phyloP scores from a whole-genome alignment of 2,329 filamentous ascomycete genomes.

The Hypoxylon sp. region DNA sequence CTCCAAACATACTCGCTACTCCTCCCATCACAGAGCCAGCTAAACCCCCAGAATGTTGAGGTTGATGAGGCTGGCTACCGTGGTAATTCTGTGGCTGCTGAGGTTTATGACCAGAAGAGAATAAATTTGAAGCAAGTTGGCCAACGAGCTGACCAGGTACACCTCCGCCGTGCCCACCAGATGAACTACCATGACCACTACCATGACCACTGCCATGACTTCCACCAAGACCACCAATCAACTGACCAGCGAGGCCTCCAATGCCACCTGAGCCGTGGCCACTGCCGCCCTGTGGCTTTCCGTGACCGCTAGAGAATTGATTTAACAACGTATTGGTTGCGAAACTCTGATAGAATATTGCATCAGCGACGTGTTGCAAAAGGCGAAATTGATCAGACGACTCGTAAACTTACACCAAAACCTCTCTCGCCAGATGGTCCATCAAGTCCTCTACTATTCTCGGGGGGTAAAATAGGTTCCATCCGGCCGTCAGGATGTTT shows the following conservation, averaged over 20 bases:
- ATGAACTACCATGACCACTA: slow-evolving; percentile 48
- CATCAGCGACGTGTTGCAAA: slow-evolving; percentile 49
- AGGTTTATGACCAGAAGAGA: slow-evolving; percentile 66
- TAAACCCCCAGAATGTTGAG: slow-evolving; percentile 63
- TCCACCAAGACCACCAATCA: slow-evolving; percentile 54
- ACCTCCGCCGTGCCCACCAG: slow-evolving; percentile 48
- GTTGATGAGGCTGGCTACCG: slow-evolving; percentile 60
- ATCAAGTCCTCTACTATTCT: slow-evolving; percentile 65
- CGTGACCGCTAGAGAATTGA: slow-evolving; percentile 62
- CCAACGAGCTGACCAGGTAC: slow-evolving; percentile 68
- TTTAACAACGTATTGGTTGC: slow-evolving; percentile 71
- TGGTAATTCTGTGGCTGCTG: slow-evolving; percentile 65
- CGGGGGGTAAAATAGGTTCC: slow-evolving; percentile 69
- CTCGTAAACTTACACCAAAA: slow-evolving; percentile 70
- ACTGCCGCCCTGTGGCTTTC: slow-evolving; percentile 58
- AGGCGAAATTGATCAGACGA: slow-evolving; percentile 25
- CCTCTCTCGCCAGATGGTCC: slow-evolving; percentile 72
- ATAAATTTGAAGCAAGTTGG: slow-evolving; percentile 69
- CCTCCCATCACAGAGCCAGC: slow-evolving; percentile 70
- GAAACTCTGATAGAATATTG: slow-evolving; percentile 64
- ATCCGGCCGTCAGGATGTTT: slow-evolving; percentile 73
- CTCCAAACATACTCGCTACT: slow-evolving; percentile 68
- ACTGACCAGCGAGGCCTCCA: slow-evolving; percentile 64
- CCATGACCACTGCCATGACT: slow-evolving; percentile 49
- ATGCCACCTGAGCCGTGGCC: slow-evolving; percentile 60